Evolutionary conservation across 805 yeast species (phyloP), one percentile per base, ranked within the genome.

Genomic region (Lipomyces japonicus): DNA sequence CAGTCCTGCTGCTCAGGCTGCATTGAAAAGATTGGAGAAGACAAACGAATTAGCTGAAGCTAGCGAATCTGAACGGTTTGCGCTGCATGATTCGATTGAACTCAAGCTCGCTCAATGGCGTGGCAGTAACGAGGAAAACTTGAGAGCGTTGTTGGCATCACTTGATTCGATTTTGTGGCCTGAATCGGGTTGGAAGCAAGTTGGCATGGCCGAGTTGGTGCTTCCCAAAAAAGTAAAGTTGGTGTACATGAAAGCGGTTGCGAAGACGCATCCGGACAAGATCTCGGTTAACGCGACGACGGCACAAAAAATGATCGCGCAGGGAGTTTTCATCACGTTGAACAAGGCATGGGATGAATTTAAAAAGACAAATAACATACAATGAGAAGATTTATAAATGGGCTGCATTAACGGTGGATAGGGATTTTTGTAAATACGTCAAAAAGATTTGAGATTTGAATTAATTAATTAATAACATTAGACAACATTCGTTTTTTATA

Each of bases 311-410:
- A 77, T 91, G 82, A 74, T 91, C 40, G 93, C 97, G 14, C 91
- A 90, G 60, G 81, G 80, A 22, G 91, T 91, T 0, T 93, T 93
- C 64, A 84, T 89, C 35, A 75, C 81, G 0, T 71, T 93, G 54
- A 91, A 89, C 66, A 77, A 80, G 59, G 89, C 97, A 2, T 93
- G 99, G 97, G 97, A 87, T 59, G 69, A 66, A 19, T 89, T 88
- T 66, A 85, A 83, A 61, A 69, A 65, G 36, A 77, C 77, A 49
- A 84, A 85, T 63, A 71, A 70, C 25, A 65, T 79, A 40, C 67
- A 61, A 39, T 71, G 48, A 55, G n/a, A 30, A n/a, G n/a, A n/a
- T n/a, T n/a, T n/a, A n/a, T n/a, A n/a, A n/a, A n/a, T n/a, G n/a
- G n/a, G n/a, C n/a, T n/a, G n/a, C n/a, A n/a, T n/a, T n/a, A n/a